Conservation (phyloP, 2,329 filamentous ascomycete species). For the Knufia fluminis region DNA sequence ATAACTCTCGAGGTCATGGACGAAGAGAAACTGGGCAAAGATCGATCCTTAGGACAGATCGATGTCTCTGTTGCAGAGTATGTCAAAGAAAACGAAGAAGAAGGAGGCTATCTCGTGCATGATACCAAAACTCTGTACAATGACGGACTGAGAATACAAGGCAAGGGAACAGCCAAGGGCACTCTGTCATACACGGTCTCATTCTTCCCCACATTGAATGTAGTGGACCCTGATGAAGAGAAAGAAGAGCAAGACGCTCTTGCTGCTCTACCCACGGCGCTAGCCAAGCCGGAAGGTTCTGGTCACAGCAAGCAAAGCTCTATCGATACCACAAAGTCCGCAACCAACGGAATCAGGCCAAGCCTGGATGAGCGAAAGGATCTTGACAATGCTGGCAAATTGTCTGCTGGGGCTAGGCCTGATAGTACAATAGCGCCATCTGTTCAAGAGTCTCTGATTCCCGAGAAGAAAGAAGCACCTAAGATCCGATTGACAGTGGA, state of each 20-base stretch:
- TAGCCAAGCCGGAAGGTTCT: not conserved
- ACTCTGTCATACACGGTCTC: constrained; percentile 69
- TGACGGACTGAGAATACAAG: constrained; percentile 63
- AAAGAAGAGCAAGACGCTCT: constrained; percentile 33
- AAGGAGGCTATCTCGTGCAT: constrained; percentile 68
- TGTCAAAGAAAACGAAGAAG: constrained; percentile 61
- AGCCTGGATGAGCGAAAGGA: constrained; percentile 1
- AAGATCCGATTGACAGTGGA: constrained; percentile 72
- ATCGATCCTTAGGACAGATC: constrained; percentile 73
- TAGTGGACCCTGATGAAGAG: constrained; percentile 67
- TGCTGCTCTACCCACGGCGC: not conserved
- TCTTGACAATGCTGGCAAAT: not conserved
- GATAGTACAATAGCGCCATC: constrained; percentile 24
- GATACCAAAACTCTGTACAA: constrained; percentile 62
- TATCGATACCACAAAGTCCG: constrained; percentile 1
- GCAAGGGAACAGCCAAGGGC: constrained; percentile 68
- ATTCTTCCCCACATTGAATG: constrained; percentile 82
- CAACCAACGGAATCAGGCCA: constrained; percentile 5
- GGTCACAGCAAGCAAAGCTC: constrained; percentile 18
- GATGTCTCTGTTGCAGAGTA: constrained; percentile 73
- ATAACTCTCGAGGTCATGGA: constrained; percentile 93
- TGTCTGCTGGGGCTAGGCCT: constrained; percentile 19
- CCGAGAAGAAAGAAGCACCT: constrained; percentile 50
- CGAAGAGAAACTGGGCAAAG: constrained; percentile 81
- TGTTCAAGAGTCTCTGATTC: constrained; percentile 37